Evolutionary conservation across 2,329 filamentous ascomycete genomes (phyloP).

Genomic region (Aureobasidium sp.): DNA sequence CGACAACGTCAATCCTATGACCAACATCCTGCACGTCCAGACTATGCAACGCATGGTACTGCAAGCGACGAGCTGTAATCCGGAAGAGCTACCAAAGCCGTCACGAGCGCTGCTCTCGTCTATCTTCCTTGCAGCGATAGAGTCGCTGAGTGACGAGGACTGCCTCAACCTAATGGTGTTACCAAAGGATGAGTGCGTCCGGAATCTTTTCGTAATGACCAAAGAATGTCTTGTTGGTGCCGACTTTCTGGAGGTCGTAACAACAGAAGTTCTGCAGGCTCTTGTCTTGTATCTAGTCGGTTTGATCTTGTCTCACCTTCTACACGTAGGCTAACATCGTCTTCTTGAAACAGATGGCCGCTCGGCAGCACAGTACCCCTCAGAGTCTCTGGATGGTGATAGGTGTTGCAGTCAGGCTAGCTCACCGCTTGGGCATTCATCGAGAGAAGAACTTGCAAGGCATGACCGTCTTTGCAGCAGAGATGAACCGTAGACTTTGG

Average conservation of each 20-base stretch:
- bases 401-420: constrained; percentile 50
- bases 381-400: constrained; percentile 56
- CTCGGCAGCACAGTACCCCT: constrained; percentile 18
- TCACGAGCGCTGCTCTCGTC: constrained; percentile 47
- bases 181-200: not conserved
- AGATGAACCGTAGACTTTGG: constrained; percentile 52
- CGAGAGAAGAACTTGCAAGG: constrained; percentile 47
- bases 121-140: constrained; percentile 47
- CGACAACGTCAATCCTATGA: constrained; percentile 62
- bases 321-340: not conserved
- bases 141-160: constrained; percentile 31
- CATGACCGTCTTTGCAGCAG: constrained; percentile 45
- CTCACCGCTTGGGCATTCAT: constrained; percentile 52
- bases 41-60: constrained; percentile 46
- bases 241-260: constrained; percentile 57
- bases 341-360: not conserved
- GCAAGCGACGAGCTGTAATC: constrained; percentile 10
- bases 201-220: not conserved
- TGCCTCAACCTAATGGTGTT: constrained; percentile 35
- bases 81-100: constrained; percentile 22
- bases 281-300: constrained; percentile 53
- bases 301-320: not conserved
- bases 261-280: constrained; percentile 55
- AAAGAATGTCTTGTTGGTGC: constrained; percentile 55
- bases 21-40: constrained; percentile 61